Evolutionary conservation across 202 grass and related monocot genomes (phyloP), one percentile per base, ranked within the genome.

Genomic region (Hordeum pubiflorum): DNA sequence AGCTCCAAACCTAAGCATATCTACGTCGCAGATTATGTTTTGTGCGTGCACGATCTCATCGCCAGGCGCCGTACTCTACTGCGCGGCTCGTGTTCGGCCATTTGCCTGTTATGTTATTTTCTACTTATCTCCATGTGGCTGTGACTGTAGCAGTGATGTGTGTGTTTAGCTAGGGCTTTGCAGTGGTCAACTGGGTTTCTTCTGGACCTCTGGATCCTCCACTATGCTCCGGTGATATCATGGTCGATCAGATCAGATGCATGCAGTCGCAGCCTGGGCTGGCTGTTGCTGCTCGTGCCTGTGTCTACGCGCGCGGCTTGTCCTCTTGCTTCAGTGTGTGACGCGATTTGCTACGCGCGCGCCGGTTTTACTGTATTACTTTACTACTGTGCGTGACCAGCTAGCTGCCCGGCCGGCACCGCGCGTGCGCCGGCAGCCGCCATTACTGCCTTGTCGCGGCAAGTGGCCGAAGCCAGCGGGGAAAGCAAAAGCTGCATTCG

Each of bases 391-490:
- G 17, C 64, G 39, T 38, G 41, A 18, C 77, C 69, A 48, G 13
- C 43, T 15, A 5, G 43, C 43, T 15, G 6, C 2, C 21, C 3
- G 55, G 20, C 55, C 55, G 55, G 55, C 50, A 18, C 50, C 50
- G 40, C 50, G 50, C 50, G 50, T 54, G 50, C 50, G 17, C 50
- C 87, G 79, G 69, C 55, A 41, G 68, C 68, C 32, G 50, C 87
- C 87, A 86, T 89, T 74, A 86, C 87, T 86, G 83, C 83, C 1
- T 22, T 89, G 87, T 89, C 82, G 61, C 72, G 56, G 71, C 82
- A 66, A 85, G 76, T 56, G 70, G 63, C 64, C 55, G 72, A 46
- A 38, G 71, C 63, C 62, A 79, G 18, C 52, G 76, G 31, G 57
- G 33, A 56, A 77, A 12, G 48, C 24, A 4, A 50, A 50, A 6